Evolutionary conservation across 371 early-diverging fungal genomes (phyloP), one percentile per base, ranked within the genome.

Genomic region (Mucor ambiguus): DNA sequence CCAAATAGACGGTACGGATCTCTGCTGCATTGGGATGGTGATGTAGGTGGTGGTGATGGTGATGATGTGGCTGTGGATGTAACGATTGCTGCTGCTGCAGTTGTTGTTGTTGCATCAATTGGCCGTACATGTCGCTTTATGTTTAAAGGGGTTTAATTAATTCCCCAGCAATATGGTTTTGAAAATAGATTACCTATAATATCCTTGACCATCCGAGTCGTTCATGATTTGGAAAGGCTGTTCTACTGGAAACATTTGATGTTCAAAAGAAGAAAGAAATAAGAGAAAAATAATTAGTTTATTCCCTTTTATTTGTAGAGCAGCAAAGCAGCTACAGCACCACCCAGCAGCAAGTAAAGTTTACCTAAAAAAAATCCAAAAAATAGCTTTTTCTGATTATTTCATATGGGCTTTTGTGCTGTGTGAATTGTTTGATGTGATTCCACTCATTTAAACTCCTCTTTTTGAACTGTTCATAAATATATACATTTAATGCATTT

Each of bases 1-100:
- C 95, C 16, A 95, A 63, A 75, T 94, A 95, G 32, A 95, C 82
- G 20, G 94, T 94, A 35, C 94, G 88, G 18, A 58, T 57, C 16
- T 58, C 20, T 10, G 58, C 11, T 24, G 48, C 24, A 33, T 56
- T 33, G 12, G n/a, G n/a, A n/a, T 35, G 66, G 10, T 66, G 60
- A 38, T 37, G 41, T 18, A 18, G 41, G 18, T 18, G 41, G 18
- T 41, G 41, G 11, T 61, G 55, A 30, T 28, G 52, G 24, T n/a
- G 48, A 52, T 52, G 8, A 28, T 61, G 52, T 52, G 52, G 10
- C 10, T n/a, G n/a, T 48, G 24, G 48, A 10, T n/a, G n/a, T 20
- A 24, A 10, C n/a, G 46, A 18, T 7, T 33, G 33, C 33, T 48
- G 48, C 24, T 48, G 28, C 3, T 49, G 49, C 10, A 28, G 52